Conservation (phyloP, 352 stramenopile species). For the Phytopythium oedochilum region DNA sequence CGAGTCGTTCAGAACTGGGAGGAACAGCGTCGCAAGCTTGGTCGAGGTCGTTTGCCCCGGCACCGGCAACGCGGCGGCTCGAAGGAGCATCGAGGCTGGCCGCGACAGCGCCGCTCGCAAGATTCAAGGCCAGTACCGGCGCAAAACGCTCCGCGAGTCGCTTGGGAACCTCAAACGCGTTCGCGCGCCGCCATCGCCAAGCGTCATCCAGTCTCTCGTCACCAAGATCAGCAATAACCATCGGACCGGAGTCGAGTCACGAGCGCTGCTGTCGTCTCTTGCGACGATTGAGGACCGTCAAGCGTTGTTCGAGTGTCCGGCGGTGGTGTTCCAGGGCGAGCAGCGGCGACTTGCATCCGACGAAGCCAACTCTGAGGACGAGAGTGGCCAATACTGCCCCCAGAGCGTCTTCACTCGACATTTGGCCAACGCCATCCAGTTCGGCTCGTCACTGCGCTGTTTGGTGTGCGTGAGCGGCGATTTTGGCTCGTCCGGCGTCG, state of each 20-base stretch:
- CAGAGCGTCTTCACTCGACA: conserved; percentile 17
- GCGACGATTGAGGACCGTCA: conserved; percentile 30
- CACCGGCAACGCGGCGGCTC: conserved; percentile 1
- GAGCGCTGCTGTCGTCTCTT: conserved; percentile 15
- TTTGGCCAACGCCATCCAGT: conserved; percentile 41
- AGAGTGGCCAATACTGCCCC: neutral
- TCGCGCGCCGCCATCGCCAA: conserved; percentile 12
- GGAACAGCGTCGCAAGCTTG: neutral
- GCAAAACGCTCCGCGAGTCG: conserved; percentile 36
- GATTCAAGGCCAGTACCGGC: conserved; percentile 54
- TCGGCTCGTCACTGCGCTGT: conserved; percentile 33
- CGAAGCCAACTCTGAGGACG: neutral
- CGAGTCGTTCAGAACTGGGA: neutral
- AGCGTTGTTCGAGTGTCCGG: conserved; percentile 44
- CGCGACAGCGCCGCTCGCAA: conserved; percentile 31
- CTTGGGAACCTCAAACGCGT: conserved; percentile 29
- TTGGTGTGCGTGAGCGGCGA: conserved; percentile 31
- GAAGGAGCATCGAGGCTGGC: conserved; percentile 8
- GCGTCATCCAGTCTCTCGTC: conserved; percentile 28
- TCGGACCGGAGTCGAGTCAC: conserved; percentile 18
- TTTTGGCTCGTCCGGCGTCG: conserved; percentile 20
- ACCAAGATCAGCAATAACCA: conserved; percentile 17
- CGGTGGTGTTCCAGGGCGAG: conserved; percentile 24
- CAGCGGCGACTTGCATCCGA: neutral
- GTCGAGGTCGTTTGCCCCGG: neutral